Evolutionary conservation across 108 stramenopile species (phyloP).

Genomic region (Nannochloropsis salina): DNA sequence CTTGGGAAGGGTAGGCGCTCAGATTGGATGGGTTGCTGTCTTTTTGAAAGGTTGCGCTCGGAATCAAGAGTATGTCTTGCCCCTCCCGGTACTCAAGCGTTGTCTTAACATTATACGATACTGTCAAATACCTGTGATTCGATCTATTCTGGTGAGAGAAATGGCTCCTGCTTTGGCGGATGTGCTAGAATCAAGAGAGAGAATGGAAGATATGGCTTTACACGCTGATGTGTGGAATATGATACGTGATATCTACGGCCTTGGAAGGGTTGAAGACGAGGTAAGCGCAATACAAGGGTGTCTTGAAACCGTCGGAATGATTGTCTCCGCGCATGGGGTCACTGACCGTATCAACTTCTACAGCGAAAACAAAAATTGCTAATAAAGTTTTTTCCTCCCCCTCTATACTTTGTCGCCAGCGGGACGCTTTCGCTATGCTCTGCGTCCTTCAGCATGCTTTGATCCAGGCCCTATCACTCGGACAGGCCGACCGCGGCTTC

Average conservation of each 20-base stretch:
- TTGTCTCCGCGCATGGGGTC: too few relatives aligned
- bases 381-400: neutral
- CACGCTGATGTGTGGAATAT: too few relatives aligned
- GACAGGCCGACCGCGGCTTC: neutral
- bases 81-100: neutral
- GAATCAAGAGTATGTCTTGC: neutral
- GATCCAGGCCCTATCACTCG: neutral
- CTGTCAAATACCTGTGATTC: neutral
- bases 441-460: neutral
- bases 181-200: neutral
- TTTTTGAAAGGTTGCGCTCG: neutral
- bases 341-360: too few relatives aligned
- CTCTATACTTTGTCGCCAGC: neutral
- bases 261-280: too few relatives aligned
- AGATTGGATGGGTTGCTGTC: slow-evolving; percentile 1
- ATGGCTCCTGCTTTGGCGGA: neutral
- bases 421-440: neutral
- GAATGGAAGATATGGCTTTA: neutral
- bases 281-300: too few relatives aligned
- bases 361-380: too few relatives aligned
- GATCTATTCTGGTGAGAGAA: neutral
- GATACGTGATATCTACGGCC: too few relatives aligned
- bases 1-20: neutral
- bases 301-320: too few relatives aligned
- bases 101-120: neutral